These are phyloP conservation scores for Suhomyces guaymorum DNA, from an alignment of 1,139 yeast genomes.

Conservation along the genomic window DNA sequence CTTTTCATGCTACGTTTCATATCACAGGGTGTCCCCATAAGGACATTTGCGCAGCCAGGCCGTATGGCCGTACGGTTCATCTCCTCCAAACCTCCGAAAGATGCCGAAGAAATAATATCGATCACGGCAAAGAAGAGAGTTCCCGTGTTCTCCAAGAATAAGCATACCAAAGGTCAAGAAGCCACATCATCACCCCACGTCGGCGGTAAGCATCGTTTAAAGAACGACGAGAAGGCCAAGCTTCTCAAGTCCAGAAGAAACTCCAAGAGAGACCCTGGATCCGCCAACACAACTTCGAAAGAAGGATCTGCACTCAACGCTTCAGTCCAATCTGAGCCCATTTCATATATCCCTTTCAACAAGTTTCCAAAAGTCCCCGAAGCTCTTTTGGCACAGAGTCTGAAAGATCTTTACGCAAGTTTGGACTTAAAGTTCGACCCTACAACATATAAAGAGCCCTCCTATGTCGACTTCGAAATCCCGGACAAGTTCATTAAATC, in stretches of 20 bases:
- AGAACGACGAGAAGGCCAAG: conserved; percentile 5
- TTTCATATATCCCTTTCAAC: conserved; percentile 25
- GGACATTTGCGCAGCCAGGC: conserved; percentile 1
- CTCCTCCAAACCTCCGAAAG: conserved; percentile 17
- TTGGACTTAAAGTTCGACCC: conserved; percentile 6
- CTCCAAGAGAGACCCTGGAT: conserved; percentile 2
- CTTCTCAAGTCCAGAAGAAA: conserved; percentile 4
- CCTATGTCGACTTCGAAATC: conserved; percentile 31
- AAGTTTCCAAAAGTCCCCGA: conserved; percentile 36
- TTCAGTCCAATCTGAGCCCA: not conserved
- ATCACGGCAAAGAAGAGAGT: conserved; percentile 10
- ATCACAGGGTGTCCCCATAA: not conserved
- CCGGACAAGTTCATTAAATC: conserved; percentile 34
- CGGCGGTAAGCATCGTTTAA: conserved; percentile 2
- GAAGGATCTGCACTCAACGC: not conserved
- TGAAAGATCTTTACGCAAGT: conserved; percentile 22
- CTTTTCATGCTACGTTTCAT: conserved; percentile 3
- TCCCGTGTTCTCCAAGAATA: conserved; percentile 8
- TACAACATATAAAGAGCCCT: conserved; percentile 1
- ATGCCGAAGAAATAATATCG: conserved; percentile 8
- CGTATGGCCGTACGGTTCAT: conserved; percentile 7
- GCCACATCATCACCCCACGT: not conserved
- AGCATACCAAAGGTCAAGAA: conserved; percentile 4
- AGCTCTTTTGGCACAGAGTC: conserved; percentile 18
- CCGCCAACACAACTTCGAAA: not conserved